phyloP scores from a whole-genome alignment of 495 filamentous ascomycete species.

The Xylaria nigripes region DNA sequence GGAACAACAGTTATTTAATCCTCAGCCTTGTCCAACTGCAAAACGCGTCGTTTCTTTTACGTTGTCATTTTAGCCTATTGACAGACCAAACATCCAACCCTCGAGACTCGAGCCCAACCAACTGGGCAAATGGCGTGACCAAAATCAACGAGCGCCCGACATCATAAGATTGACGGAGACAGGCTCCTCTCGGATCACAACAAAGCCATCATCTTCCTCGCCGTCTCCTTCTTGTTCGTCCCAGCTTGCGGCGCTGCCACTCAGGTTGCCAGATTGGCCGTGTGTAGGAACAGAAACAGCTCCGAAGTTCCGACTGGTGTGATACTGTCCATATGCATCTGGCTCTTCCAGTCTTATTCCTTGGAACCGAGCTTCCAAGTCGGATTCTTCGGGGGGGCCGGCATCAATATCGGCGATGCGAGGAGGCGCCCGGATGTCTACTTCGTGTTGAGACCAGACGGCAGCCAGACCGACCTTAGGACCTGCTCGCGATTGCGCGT shows the following conservation, averaged over 20 bases:
- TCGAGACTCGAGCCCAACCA: neutral
- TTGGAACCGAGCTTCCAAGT: no score
- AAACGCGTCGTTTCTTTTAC: no score
- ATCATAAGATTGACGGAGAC: neutral
- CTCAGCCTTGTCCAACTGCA: no score
- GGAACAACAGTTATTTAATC: no score
- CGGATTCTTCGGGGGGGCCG: no score
- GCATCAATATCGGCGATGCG: neutral
- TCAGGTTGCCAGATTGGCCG: no score
- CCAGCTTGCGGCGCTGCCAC: neutral
- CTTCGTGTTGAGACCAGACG: neutral
- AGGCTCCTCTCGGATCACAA: neutral
- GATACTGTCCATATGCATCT: no score
- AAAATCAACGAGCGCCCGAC: neutral
- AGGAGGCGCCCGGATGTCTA: neutral
- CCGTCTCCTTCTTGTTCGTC: neutral
- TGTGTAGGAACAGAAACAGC: no score
- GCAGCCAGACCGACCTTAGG: neutral
- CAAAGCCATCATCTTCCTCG: neutral
- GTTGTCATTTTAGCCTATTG: neutral
- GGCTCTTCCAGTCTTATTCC: no score
- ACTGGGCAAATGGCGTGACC: neutral
- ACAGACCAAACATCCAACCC: neutral
- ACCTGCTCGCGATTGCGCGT: neutral
- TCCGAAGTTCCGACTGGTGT: no score